Base-by-base conservation (phyloP, 176 grass and related monocot genomes). In the Hyparrhenia diplandra region DNA sequence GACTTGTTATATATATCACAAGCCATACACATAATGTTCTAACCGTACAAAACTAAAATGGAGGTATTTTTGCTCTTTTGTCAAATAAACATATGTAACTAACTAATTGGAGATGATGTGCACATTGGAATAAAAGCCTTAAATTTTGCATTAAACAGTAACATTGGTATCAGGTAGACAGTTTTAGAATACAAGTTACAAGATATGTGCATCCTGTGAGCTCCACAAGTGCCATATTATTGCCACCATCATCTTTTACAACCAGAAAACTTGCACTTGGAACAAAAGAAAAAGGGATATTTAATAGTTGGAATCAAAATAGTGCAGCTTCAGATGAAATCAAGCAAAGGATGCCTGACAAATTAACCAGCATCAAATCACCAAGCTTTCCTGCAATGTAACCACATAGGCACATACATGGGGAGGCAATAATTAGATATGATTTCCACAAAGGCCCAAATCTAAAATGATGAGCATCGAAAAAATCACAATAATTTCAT, bases 181-280 rank as follows among this genome's bases (percentile, higher is more conserved):
- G 54, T 37, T 81, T 34, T 20, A 2, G 25, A 77, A 81, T 62
- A 58, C 64, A 85, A 69, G 46, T 69, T 79, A 73, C 74, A 80
- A 79, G 58, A 32, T 57, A 89, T 63, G 55, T 55, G 77, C 71
- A 65, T 76, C 52, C n/a, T 2, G 54, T 28, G 73, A 81, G 74
- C 70, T 80, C 52, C 34, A 51, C 17, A 76, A 64, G 77, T 76
- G 63, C 28, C 47, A 81, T 49, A 82, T 89, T 85, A 89, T 82
- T 77, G 57, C 78, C 65, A 18, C 28, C 72, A 31, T 76, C 64
- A 76, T 82, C 71, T 85, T 72, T 89, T 85, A 89, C 82, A 82
- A 37, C 14, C 43, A 77, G n/a, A 30, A 29, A 37, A 11, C 13
- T 78, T 80, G 37, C 70, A 76, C 32, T 64, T 2, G 68, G 77